Evolutionary conservation across 1,284 basidiomycete species (phyloP), one percentile per base, ranked within the genome.

Genomic region (Papiliotrema laurentii): DNA sequence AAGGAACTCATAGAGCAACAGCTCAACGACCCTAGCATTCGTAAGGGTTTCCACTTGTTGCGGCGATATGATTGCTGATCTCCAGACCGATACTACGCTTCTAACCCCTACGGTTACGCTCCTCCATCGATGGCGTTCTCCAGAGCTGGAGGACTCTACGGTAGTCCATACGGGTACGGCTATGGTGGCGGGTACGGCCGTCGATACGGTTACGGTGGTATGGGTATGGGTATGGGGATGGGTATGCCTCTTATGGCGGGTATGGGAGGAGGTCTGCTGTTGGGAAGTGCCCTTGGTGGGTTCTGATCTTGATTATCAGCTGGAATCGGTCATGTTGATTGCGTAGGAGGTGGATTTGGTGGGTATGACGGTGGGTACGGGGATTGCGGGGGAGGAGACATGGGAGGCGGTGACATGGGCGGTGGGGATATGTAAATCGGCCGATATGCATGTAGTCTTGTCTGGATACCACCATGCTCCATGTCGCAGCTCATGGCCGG

Each of bases 101-200:
- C 45, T 14, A 47, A 68, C 44, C 60, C 60, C 1, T 65, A 61
- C 45, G 47, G 42, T n/a, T 69, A 69, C 47, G 36, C 59, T 11
- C 53, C 62, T 2, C 67, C 67, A 6, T n/a, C 47, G 7, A 53
- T 43, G 7, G 48, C 63, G 4, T 67, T 58, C 47, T 50, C 53
- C n/a, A 48, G 65, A 30, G 42, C 48, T 16, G 60, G 55, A 9
- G 55, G 55, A 11, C 45, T 59, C 25, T 56, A 59, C 53, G 45
- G 43, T n/a, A 52, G 43, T n/a, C 61, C 59, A 0, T 66, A 61
- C 47, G 66, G 66, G 35, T 66, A 66, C 38, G 64, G 61, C 30
- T 60, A 60, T 36, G 48, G 53, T 22, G 59, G 54, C 11, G 58
- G 61, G 1, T 61, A 59, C 36, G 60, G 62, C 14, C 50, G 58